Base-by-base conservation (phyloP, 306 rosid genomes). In the Canavalia gladiata region DNA sequence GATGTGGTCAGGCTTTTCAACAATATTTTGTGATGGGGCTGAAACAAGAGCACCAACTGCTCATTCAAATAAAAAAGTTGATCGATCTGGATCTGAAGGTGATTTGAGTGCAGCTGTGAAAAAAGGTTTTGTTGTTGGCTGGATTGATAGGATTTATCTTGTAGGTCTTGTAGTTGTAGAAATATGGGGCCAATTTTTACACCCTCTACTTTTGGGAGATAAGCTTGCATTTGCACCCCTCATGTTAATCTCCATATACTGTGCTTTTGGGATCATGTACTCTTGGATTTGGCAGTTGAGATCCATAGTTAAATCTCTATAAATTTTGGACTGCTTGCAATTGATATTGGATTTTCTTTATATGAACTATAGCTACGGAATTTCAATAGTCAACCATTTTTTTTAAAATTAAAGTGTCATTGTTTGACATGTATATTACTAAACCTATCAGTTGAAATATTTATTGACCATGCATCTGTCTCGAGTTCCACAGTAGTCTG, bases 281-380 rank as follows among this genome's bases (percentile, higher is more conserved):
- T 89, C 95, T 55, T 95, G 97, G 97, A 85, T 90, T 79, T 91
- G 97, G 96, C 98, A 95, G 90, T 84, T 95, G 65, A 75, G 72
- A 81, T 79, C 70, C 57, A 88, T 95, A 47, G 82, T 88, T 83
- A 83, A 73, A 75, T 81, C 87, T 45, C 64, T 11, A 42, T 83
- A 68, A 77, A 39, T 67, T 50, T 34, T 67, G 68, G 69, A 42
- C 41, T 83, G 25, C 34, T 35, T 72, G 80, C 49, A 46, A 28
- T 72, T 29, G 30, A 34, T 46, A 42, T 43, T 43, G 18, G 30
- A 62, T 28, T 8, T 46, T 8, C 18, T 37, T 39, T 59, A 60
- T 7, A 13, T 59, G 77, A 43, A 72, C 5, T 78, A 59, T 68
- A 3, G 30, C 8, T 39, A 46, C 31, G 0, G 56, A 70, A 50